Evolutionary conservation across 2,329 filamentous ascomycete genomes (phyloP).

Genomic region (Chalaropsis ovoidea): DNA sequence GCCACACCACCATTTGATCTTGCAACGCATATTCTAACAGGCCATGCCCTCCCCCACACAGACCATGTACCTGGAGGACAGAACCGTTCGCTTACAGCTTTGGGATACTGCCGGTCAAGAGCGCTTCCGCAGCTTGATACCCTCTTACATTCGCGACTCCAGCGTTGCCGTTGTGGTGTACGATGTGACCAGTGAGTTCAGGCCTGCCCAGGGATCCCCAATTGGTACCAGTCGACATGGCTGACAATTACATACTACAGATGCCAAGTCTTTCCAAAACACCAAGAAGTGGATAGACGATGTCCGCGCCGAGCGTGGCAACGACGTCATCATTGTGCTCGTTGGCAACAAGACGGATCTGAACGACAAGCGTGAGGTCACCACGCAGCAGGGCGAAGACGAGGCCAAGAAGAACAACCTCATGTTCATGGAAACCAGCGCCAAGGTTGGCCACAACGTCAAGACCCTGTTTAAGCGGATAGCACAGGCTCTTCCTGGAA

Average conservation of each 20-base stretch:
- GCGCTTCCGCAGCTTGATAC: slow-evolving; percentile 91
- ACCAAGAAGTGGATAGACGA: slow-evolving; percentile 99
- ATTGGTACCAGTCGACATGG: background rate
- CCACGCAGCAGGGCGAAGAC: slow-evolving; percentile 89
- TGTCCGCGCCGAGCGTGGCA: slow-evolving; percentile 87
- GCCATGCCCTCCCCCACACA: slow-evolving; percentile 33
- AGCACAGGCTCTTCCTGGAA: slow-evolving; percentile 91
- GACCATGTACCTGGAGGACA: slow-evolving; percentile 99
- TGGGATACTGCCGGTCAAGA: slow-evolving; percentile 99
- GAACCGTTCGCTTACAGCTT: slow-evolving; percentile 90
- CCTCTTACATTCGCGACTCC: slow-evolving; percentile 96
- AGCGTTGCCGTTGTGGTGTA: slow-evolving; percentile 98
- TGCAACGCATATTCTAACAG: slow-evolving; percentile 14
- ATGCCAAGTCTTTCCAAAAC: slow-evolving; percentile 95
- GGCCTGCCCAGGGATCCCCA: background rate
- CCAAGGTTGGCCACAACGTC: slow-evolving; percentile 95
- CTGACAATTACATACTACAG: slow-evolving; percentile 33
- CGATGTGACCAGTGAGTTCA: slow-evolving; percentile 71
- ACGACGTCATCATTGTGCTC: slow-evolving; percentile 96
- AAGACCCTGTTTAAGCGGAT: slow-evolving; percentile 97
- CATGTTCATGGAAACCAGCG: slow-evolving; percentile 98
- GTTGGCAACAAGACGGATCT: slow-evolving; percentile 99
- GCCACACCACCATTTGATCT: background rate
- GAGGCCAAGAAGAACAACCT: slow-evolving; percentile 96
- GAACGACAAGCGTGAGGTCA: slow-evolving; percentile 96